Base-by-base conservation (phyloP, 1,139 yeast genomes). In the Sugiyamaella novakii region DNA sequence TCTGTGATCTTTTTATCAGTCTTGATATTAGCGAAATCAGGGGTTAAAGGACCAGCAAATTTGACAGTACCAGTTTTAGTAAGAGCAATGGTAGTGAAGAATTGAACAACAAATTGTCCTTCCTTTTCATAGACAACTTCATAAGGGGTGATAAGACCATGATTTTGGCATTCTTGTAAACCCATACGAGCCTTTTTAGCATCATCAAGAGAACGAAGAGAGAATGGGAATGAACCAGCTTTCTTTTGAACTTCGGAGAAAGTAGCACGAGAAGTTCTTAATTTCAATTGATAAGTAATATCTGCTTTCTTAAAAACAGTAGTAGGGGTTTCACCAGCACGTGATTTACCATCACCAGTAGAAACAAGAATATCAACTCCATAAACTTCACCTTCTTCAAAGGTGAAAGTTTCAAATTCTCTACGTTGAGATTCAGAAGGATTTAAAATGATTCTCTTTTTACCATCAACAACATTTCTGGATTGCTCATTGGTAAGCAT, bases 401-500 rank as follows among this genome's bases (percentile, higher is more conserved):
- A 84, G 62, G 78, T 80, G 65, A 73, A 71, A 45, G 87, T 74
- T 55, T 81, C 85, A 66, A 83, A 78, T 64, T 78, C 84, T 58
- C 69, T 69, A 68, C 77, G 80, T 73, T 84, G 87, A 60, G 75
- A 76, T 63, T 83, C 87, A 54, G 79, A 72, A 57, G 94, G 94
- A 73, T 85, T 85, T 58, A 86, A 71, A 62, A 85, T 83, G 63
- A 86, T 76, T 68, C 85, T 87, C 75, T 85, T 84, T 59, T 84
- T 79, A 47, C 92, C 94, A 61, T 84, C 84, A 63, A 84, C 69
- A 30, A 80, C 81, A 64, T 84, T 80, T 64, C 83, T 77, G 61
- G 74, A 78, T 69, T 82, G 88, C 71, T 83, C 82, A 71, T 84
- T 87, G 49, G 87, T 72, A 59, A 85, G 78, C 92, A 84, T 85